Evolutionary conservation across 441 rosid genomes (phyloP).

Genomic region (Populus trichocarpa): DNA sequence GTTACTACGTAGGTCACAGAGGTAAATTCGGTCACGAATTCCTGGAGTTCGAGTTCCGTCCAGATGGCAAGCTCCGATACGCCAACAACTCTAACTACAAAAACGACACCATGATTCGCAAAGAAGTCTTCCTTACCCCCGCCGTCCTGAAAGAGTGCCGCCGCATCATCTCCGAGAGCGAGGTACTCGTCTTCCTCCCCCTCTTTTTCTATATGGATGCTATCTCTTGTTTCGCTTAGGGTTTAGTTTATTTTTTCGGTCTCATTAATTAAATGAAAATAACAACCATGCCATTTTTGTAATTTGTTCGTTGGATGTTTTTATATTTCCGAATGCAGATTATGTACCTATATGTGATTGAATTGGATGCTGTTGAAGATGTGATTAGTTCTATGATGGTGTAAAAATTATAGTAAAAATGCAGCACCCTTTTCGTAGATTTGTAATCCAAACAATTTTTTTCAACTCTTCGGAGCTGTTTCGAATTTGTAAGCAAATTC

Average conservation of each 20-base stretch:
- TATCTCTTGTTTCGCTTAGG: not conserved
- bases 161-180: constrained; percentile 89
- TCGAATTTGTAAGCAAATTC: not conserved
- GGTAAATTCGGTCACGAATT: constrained; percentile 98
- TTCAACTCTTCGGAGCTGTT: not conserved
- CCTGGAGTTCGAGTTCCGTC: constrained; percentile 92
- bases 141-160: constrained; percentile 86
- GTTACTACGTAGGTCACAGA: constrained; percentile 97
- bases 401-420: not conserved
- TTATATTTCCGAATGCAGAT: not conserved
- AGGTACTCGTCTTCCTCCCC: constrained; percentile 31
- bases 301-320: not conserved
- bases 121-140: constrained; percentile 92
- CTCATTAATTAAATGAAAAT: not conserved
- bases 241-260: not conserved
- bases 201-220: not conserved
- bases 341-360: not conserved
- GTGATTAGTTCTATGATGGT: not conserved
- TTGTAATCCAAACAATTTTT: not conserved
- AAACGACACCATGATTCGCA: constrained; percentile 97
- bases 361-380: not conserved
- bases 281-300: not conserved
- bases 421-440: not conserved
- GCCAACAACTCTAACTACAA: constrained; percentile 98
- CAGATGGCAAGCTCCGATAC: constrained; percentile 92